These are phyloP conservation scores for Suillus americanus DNA, from an alignment of 768 basidiomycete species.

Conservation along the genomic window DNA sequence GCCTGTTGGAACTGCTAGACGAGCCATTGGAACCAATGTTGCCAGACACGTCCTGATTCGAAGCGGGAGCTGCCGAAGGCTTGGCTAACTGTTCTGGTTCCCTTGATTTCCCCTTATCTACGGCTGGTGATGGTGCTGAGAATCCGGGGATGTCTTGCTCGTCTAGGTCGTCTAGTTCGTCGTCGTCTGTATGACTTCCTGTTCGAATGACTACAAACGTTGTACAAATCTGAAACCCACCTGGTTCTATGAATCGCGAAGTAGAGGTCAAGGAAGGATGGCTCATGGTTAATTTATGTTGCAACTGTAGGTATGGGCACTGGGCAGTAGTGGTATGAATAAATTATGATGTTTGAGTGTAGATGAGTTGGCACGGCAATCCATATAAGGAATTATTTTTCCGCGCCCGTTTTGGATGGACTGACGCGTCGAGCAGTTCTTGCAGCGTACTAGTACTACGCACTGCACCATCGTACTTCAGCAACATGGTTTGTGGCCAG, in stretches of 20 bases:
- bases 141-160: slow-evolving; percentile 82
- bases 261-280: slow-evolving; percentile 45
- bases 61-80: slow-evolving; percentile 30
- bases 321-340: not conserved
- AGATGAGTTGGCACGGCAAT: not conserved
- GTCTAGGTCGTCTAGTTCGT: slow-evolving; percentile 79
- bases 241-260: slow-evolving; percentile 82
- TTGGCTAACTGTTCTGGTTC: slow-evolving; percentile 55
- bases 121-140: slow-evolving; percentile 56
- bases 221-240: slow-evolving; percentile 31
- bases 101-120: slow-evolving; percentile 72
- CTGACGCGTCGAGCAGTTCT: slow-evolving; percentile 49
- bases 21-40: slow-evolving; percentile 62
- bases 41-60: slow-evolving; percentile 55
- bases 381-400: not conserved
- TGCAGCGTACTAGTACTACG: not conserved
- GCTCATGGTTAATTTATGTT: slow-evolving; percentile 18
- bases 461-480: slow-evolving; percentile 3
- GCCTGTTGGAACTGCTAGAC: slow-evolving; percentile 46
- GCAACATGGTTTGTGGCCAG: slow-evolving; percentile 23
- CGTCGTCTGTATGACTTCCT: slow-evolving; percentile 39
- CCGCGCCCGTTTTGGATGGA: slow-evolving; percentile 20
- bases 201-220: slow-evolving; percentile 9
- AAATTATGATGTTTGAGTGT: not conserved
- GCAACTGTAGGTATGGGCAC: not conserved